These are phyloP conservation scores for Camellia sinensis DNA, from an alignment of 148 eudicot species.

Conservation along the genomic window DNA sequence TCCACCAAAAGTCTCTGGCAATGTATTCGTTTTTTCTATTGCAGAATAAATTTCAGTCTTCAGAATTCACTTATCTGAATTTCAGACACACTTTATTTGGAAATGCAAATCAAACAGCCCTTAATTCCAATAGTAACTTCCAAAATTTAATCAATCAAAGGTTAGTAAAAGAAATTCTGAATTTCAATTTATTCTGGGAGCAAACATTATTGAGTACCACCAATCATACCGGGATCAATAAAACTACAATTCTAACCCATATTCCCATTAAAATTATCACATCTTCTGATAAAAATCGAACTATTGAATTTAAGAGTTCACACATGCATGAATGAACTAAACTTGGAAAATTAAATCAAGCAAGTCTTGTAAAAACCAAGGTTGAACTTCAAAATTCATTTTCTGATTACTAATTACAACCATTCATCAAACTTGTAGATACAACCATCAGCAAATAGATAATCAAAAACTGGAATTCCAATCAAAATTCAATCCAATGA, in stretches of 20 bases:
- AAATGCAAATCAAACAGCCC: not conserved
- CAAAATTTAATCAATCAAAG: not conserved
- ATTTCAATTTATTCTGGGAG: too few relatives aligned
- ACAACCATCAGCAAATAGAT: not conserved
- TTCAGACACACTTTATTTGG: not conserved
- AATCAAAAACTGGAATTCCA: not conserved
- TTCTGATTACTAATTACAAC: not conserved
- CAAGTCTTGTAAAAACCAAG: not conserved
- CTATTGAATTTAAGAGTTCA: not conserved
- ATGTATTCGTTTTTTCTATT: too few relatives aligned
- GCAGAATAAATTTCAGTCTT: too few relatives aligned
- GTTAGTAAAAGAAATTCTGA: too few relatives aligned
- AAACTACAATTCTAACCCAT: not conserved
- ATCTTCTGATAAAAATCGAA: not conserved
- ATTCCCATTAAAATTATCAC: not conserved
- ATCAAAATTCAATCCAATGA: not conserved
- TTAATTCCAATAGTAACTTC: not conserved
- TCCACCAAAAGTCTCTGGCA: too few relatives aligned
- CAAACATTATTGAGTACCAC: too few relatives aligned
- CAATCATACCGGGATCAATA: not conserved
- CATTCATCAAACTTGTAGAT: not conserved
- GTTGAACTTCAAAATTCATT: not conserved
- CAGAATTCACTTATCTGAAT: too few relatives aligned
- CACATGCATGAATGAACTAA: too few relatives aligned
- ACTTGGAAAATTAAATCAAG: not conserved